Percentiles rank a stretch among this genome's conserved stretches.
Evolutionary conservation across 345 rosid genomes (phyloP).

Genomic region (Stellera chamaejasme): DNA sequence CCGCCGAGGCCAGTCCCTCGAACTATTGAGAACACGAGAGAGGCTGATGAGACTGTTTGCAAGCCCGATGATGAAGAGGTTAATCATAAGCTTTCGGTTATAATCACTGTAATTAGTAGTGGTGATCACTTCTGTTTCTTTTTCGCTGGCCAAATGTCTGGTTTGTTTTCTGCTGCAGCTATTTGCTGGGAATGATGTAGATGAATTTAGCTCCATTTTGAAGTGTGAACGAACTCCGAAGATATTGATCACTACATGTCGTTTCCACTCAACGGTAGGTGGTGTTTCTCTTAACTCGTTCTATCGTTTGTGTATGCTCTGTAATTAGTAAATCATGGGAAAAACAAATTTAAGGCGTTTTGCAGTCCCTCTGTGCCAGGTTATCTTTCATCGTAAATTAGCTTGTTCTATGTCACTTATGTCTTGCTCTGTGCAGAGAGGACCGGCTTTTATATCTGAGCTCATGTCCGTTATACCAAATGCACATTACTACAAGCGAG

Average conservation of each 20-base stretch:
- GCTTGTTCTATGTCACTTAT: not conserved
- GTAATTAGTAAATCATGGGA: not conserved
- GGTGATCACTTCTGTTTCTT: not conserved
- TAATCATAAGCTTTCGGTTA: not conserved
- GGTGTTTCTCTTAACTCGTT: conserved; percentile 18
- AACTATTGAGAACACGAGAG: conserved; percentile 92
- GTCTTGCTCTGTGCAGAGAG: conserved; percentile 45
- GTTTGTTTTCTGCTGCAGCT: conserved; percentile 31
- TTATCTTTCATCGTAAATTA: not conserved
- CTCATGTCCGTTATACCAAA: conserved; percentile 76
- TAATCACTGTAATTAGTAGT: not conserved
- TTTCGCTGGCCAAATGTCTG: not conserved
- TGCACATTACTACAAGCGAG: conserved; percentile 69
- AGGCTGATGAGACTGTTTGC: conserved; percentile 83
- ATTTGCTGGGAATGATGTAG: conserved; percentile 81
- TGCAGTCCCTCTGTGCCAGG: not conserved
- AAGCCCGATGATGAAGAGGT: conserved; percentile 95
- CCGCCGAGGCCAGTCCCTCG: conserved; percentile 58
- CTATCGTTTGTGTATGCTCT: not conserved
- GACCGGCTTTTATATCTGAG: conserved; percentile 77
- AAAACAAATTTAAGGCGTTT: not conserved
- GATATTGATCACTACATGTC: conserved; percentile 82
- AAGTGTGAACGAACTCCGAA: conserved; percentile 51
- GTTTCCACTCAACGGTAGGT: conserved; percentile 86
- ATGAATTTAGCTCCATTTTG: conserved; percentile 67